Percentiles rank a stretch among this genome's conserved stretches.
Conservation (phyloP, 768 basidiomycete species). For the Hydnum rufescens region DNA sequence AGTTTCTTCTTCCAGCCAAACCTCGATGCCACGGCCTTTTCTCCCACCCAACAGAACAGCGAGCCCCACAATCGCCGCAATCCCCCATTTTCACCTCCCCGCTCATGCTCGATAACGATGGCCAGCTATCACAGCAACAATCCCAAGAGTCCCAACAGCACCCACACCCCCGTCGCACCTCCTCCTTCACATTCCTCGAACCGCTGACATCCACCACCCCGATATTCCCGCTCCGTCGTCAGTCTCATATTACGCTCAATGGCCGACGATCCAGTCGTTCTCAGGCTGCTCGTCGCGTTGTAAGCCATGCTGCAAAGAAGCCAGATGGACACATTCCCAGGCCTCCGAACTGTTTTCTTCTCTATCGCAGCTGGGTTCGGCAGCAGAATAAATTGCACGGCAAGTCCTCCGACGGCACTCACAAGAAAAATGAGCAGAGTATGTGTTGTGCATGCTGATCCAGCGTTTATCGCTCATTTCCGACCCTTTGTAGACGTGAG, state of each 20-base stretch:
- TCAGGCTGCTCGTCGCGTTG: constrained; percentile 4
- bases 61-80: too few species aligned
- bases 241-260: not conserved
- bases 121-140: too few species aligned
- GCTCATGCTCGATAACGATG: too few species aligned
- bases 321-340: constrained; percentile 15
- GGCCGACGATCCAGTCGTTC: not conserved
- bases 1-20: not conserved
- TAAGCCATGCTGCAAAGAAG: constrained; percentile 14
- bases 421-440: constrained; percentile 4
- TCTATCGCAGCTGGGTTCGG: constrained; percentile 8
- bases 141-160: too few species aligned
- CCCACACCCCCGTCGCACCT: too few species aligned
- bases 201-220: not conserved
- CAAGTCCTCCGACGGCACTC: not conserved
- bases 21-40: not conserved
- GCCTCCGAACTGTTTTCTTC: constrained; percentile 16
- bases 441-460: not conserved
- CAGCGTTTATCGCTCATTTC: not conserved
- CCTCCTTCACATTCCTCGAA: not conserved
- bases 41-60: not conserved
- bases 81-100: too few species aligned
- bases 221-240: not conserved
- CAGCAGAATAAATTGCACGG: not conserved
- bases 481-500: not conserved